Evolutionary conservation across 2,329 filamentous ascomycete species (phyloP), one percentile per base, ranked within the genome.

Genomic region (Cladorrhinum sp.): DNA sequence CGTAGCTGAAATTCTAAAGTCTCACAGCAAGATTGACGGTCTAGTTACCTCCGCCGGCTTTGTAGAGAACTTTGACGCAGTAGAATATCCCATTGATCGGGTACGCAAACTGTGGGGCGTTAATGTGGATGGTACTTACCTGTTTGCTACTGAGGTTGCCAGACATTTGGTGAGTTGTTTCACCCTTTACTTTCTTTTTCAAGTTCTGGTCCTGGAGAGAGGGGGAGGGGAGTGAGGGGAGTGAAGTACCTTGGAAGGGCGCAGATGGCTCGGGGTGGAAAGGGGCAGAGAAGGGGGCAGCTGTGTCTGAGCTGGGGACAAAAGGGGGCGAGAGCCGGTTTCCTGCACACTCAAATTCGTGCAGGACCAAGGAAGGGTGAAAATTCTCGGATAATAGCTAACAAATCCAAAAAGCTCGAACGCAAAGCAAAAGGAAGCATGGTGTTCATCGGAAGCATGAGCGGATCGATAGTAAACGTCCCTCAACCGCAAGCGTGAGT

Each of bases 11-110:
- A 83, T 93, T 66, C 73, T 93, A 55, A 69, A 79, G 53, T 77
- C 83, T 61, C 93, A 96, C 75, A 88, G 88, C 75, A 89, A 90
- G 75, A 92, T 97, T 68, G 92, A 96, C 77, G 88, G 91, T 76
- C 84, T 98, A 24, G 93, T 98, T 69, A 97, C 93, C 24, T 96
- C 92, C n/a, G 93, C 93, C 54, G 93, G 93, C 50, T 96, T 98
- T 78, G 95, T 91, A 13, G 93, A 97, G 79, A 97, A 97, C 79
- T 96, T 92, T 71, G 89, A 96, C 70, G 93, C 93, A 51, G 89
- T 93, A 70, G 87, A 88, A 67, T 98, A 98, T 77, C 93, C 93
- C 0, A 86, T 93, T 67, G 92, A 96, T 68, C 89, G 93, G 66
- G 88, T 97, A 76, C 87, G 93, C 76, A 96, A 96, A 80, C 86